These are phyloP conservation scores for Lagenaria siceraria DNA, from an alignment of 306 rosid genomes.

Conservation along the genomic window DNA sequence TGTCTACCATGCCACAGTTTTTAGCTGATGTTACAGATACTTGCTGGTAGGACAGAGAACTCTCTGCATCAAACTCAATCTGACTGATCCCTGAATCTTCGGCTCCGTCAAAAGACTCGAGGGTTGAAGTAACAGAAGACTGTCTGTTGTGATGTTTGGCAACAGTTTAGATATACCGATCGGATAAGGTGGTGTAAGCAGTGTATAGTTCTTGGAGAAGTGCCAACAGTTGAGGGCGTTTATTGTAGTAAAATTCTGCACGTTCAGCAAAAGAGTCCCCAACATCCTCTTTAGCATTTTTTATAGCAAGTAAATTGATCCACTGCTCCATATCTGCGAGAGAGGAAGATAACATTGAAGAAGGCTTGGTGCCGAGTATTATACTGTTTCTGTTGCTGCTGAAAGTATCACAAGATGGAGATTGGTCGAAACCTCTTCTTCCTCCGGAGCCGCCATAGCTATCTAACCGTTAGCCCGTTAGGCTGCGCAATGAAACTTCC, in stretches of 20 bases:
- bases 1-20: constrained; percentile 4
- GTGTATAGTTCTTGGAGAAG: constrained; percentile 75
- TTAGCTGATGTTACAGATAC: constrained; percentile 1
- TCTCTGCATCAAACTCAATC: constrained; percentile 62
- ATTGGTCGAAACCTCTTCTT: neutral
- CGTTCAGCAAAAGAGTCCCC: constrained; percentile 79
- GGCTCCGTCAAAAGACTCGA: constrained; percentile 37
- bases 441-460: neutral
- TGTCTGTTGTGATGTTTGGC: constrained; percentile 40
- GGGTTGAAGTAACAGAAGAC: constrained; percentile 47
- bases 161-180: constrained; percentile 54
- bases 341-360: constrained; percentile 29
- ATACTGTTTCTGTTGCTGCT: constrained; percentile 10
- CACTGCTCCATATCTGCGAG: constrained; percentile 72
- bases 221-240: constrained; percentile 72
- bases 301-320: constrained; percentile 42
- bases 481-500: neutral
- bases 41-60: constrained; percentile 63
- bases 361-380: constrained; percentile 20
- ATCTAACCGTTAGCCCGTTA: neutral
- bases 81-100: constrained; percentile 24
- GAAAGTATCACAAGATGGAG: constrained; percentile 4
- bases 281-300: constrained; percentile 23
- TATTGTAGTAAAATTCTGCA: constrained; percentile 76
- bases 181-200: constrained; percentile 67